These are phyloP conservation scores for Termitomyces sp. DNA, from an alignment of 768 basidiomycete species.

Conservation along the genomic window DNA sequence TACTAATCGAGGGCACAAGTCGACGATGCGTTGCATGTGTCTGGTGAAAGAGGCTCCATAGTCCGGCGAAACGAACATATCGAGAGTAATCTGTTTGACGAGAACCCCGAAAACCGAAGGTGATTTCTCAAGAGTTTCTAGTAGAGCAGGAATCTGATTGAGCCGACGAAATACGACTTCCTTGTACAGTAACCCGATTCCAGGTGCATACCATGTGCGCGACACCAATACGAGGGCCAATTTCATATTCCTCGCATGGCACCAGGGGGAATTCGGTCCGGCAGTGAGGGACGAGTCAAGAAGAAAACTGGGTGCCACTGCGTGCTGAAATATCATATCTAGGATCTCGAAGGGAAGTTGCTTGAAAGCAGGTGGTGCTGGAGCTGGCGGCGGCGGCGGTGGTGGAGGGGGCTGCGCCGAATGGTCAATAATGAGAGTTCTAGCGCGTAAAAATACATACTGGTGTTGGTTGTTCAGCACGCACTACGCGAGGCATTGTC, in stretches of 20 bases:
- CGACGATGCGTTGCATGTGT: slow-evolving; percentile 6
- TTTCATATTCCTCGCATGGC: slow-evolving; percentile 15
- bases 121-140: slow-evolving; percentile 12
- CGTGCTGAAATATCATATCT: slow-evolving; percentile 16
- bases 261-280: slow-evolving; percentile 18
- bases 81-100: slow-evolving; percentile 11
- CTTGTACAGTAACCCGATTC: slow-evolving; percentile 20
- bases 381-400: neutral
- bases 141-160: slow-evolving; percentile 17
- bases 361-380: neutral
- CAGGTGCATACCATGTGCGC: slow-evolving; percentile 18
- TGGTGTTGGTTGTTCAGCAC: neutral
- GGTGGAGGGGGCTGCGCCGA: neutral
- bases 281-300: slow-evolving; percentile 11
- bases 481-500: neutral
- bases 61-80: slow-evolving; percentile 5
- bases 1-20: slow-evolving; percentile 5
- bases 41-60: slow-evolving; percentile 8
- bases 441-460: neutral
- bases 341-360: slow-evolving; percentile 19
- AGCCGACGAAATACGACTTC: slow-evolving; percentile 17
- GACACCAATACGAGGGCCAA: slow-evolving; percentile 18
- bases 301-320: slow-evolving; percentile 18
- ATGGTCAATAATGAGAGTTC: neutral
- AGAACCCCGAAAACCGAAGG: slow-evolving; percentile 2